Conservation (phyloP, 2,329 filamentous ascomycete species). For the Venturia pyrina region DNA sequence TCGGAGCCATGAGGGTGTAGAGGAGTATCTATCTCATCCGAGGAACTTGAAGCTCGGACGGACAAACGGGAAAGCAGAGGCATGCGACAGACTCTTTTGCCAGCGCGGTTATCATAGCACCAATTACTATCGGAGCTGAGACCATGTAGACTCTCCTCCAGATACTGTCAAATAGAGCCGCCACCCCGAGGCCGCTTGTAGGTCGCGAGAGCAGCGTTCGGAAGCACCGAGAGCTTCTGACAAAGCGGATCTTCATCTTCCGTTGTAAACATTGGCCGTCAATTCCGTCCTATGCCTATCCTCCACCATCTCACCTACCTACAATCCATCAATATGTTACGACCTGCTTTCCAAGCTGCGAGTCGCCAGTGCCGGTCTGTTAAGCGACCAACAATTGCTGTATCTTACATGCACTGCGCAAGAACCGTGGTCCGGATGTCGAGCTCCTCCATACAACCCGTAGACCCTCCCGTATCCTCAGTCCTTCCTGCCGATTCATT, state of each 20-base stretch:
- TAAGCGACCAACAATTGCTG: neutral
- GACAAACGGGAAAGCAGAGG: neutral
- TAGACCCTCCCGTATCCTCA: slow-evolving; percentile 52
- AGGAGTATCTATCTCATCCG: neutral
- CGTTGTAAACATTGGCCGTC: neutral
- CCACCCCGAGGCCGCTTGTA: neutral
- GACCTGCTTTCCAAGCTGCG: slow-evolving; percentile 8
- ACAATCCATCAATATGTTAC: slow-evolving; percentile 7
- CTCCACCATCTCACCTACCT: neutral
- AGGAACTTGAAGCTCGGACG: too few relatives aligned
- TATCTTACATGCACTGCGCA: neutral
- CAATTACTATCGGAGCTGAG: neutral
- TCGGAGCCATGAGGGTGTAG: neutral
- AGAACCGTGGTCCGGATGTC: slow-evolving; percentile 41
- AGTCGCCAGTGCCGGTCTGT: neutral
- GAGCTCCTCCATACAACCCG: slow-evolving; percentile 38
- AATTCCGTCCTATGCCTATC: neutral
- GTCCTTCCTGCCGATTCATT: slow-evolving; percentile 64
- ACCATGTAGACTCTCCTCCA: neutral
- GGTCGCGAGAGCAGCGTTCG: neutral
- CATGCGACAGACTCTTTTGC: neutral
- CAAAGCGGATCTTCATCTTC: neutral
- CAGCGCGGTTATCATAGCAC: neutral
- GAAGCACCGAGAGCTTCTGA: neutral
- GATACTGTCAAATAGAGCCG: neutral